phyloP scores from a whole-genome alignment of 805 yeast genomes.

The Tetrapisispora iriomotensis region DNA sequence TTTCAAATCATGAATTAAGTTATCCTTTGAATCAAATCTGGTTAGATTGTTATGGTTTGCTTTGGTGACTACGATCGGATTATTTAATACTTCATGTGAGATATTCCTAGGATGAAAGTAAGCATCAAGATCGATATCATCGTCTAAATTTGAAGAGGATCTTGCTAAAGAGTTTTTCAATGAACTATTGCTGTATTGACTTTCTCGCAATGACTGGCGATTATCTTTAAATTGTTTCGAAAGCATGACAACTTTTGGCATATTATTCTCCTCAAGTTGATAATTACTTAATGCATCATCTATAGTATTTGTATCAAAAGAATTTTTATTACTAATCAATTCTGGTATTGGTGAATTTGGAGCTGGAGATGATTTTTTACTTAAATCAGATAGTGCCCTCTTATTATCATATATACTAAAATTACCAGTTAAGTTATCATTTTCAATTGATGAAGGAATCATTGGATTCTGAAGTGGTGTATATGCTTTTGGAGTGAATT shows the following conservation, averaged over 20 bases:
- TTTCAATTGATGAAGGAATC: background rate
- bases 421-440: background rate
- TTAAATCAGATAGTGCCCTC: slow-evolving; percentile 2
- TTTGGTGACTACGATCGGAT: slow-evolving; percentile 39
- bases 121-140: slow-evolving; percentile 3
- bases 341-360: slow-evolving; percentile 2
- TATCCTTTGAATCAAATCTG: slow-evolving; percentile 17
- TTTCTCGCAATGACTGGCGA: background rate
- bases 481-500: too few species aligned
- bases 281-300: background rate
- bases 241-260: slow-evolving; percentile 2
- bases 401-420: background rate
- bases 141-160: slow-evolving; percentile 1
- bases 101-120: slow-evolving; percentile 1
- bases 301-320: background rate
- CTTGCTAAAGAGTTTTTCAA: background rate
- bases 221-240: slow-evolving; percentile 1
- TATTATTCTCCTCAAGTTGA: background rate
- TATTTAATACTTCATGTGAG: slow-evolving; percentile 15
- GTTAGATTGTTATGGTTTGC: slow-evolving; percentile 35
- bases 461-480: background rate
- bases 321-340: background rate
- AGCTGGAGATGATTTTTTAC: background rate
- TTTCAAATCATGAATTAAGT: slow-evolving; percentile 41
- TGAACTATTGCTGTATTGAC: background rate